Percentiles rank a stretch among this genome's conserved stretches.
Evolutionary conservation across 2,329 filamentous ascomycete genomes (phyloP).

Genomic region (Thyridium curvatum): DNA sequence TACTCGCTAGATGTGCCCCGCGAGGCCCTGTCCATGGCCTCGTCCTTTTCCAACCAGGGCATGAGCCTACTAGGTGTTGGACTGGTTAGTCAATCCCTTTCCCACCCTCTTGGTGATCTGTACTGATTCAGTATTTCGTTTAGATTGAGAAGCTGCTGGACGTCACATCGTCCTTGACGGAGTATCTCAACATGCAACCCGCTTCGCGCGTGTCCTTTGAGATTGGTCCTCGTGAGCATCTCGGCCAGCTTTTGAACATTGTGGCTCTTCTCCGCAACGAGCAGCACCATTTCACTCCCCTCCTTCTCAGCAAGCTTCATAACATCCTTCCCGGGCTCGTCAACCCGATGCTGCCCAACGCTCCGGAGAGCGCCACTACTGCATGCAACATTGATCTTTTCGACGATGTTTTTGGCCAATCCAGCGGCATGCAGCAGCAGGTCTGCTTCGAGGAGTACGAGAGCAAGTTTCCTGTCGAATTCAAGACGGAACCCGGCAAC

Average conservation of each 20-base stretch:
- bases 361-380: constrained; percentile 42
- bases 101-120: too few species aligned
- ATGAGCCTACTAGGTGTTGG: constrained; percentile 72
- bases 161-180: constrained; percentile 65
- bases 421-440: constrained; percentile 51
- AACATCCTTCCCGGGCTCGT: constrained; percentile 60
- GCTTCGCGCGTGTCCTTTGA: constrained; percentile 56
- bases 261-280: constrained; percentile 68
- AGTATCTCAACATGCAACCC: constrained; percentile 63
- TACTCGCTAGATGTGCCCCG: constrained; percentile 57
- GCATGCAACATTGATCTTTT: constrained; percentile 52
- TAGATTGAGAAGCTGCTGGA: constrained; percentile 77
- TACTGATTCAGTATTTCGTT: not conserved
- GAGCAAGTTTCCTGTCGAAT: constrained; percentile 36
- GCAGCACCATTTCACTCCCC: constrained; percentile 68
- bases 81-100: constrained; percentile 49
- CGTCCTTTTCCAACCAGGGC: constrained; percentile 63
- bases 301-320: constrained; percentile 69
- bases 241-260: constrained; percentile 62
- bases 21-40: constrained; percentile 61
- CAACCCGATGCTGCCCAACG: constrained; percentile 53
- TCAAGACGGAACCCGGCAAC: constrained; percentile 25
- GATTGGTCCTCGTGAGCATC: constrained; percentile 64
- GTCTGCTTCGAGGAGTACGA: constrained; percentile 43
- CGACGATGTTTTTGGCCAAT: constrained; percentile 53